phyloP scores from a whole-genome alignment of 495 filamentous ascomycete genomes.

The Xylaria nigripes region DNA sequence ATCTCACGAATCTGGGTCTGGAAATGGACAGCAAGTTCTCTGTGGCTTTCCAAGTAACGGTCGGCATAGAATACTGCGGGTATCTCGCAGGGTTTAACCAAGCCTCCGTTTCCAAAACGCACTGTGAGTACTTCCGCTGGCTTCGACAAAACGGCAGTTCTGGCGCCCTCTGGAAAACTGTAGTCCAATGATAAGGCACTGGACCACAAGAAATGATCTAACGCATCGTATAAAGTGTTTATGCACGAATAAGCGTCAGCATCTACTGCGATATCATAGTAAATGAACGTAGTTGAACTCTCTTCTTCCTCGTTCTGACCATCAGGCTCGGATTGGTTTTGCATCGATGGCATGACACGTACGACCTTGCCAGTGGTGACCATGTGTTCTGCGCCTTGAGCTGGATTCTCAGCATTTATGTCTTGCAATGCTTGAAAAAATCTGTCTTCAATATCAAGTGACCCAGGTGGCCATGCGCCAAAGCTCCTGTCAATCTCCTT shows the following conservation, averaged over 20 bases:
- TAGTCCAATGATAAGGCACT: slow-evolving; percentile 24
- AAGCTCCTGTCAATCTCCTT: slow-evolving; percentile 18
- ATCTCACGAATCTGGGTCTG: slow-evolving; percentile 30
- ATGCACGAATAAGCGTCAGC: slow-evolving; percentile 20
- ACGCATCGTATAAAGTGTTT: slow-evolving; percentile 60
- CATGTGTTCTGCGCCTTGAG: slow-evolving; percentile 21
- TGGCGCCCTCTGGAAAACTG: slow-evolving; percentile 35
- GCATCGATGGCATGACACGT: slow-evolving; percentile 5
- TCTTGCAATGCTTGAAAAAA: slow-evolving; percentile 24
- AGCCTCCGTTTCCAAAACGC: slow-evolving; percentile 42
- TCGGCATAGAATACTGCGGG: slow-evolving; percentile 69
- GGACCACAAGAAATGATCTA: slow-evolving; percentile 61
- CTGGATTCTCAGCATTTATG: slow-evolving; percentile 9
- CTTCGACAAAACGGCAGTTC: slow-evolving; percentile 42
- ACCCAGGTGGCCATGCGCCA: slow-evolving; percentile 19
- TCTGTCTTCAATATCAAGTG: slow-evolving; percentile 19
- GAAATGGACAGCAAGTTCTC: slow-evolving; percentile 40
- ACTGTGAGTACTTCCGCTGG: slow-evolving; percentile 63
- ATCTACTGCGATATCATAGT: slow-evolving; percentile 29
- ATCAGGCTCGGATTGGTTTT: slow-evolving; percentile 15
- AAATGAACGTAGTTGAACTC: slow-evolving; percentile 31
- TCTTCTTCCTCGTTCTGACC: slow-evolving; percentile 18
- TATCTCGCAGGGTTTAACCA: slow-evolving; percentile 49
- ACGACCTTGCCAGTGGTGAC: slow-evolving; percentile 20
- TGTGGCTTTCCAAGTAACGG: slow-evolving; percentile 58